Conservation (phyloP, 2,329 filamentous ascomycete genomes). For the Bretziella fagacearum region DNA sequence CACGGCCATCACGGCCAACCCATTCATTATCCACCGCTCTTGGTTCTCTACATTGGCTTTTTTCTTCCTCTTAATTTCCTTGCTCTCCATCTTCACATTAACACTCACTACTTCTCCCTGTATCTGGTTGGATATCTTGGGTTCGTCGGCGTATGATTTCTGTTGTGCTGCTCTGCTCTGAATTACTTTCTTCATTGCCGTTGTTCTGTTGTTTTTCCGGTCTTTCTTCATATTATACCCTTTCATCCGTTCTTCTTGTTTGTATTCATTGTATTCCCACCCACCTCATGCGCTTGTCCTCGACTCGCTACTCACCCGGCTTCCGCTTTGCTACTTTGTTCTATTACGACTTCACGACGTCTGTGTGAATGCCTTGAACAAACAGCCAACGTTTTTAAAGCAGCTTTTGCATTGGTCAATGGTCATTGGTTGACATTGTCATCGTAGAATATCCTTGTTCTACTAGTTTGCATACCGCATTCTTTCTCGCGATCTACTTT, state of each 20-base stretch:
- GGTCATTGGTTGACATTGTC: not conserved
- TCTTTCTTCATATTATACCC: no score
- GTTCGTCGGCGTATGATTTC: not conserved
- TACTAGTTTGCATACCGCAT: not conserved
- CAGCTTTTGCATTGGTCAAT: not conserved
- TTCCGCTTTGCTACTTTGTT: no score
- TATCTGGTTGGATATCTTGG: not conserved
- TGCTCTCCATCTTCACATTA: not conserved
- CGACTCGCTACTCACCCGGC: no score
- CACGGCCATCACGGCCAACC: no score
- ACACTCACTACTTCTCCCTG: not conserved
- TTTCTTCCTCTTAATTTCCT: slow-evolving; percentile 1
- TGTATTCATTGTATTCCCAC: no score
- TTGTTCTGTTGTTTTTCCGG: no score
- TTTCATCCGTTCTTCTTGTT: no score
- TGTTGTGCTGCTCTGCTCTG: not conserved
- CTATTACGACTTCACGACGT: no score
- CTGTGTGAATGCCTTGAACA: no score
- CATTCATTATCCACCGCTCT: no score
- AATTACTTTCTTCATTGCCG: not conserved
- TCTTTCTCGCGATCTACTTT: not conserved
- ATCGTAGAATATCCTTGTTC: not conserved
- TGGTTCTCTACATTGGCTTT: not conserved
- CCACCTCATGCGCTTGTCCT: no score
- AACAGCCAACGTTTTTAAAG: no score